A percentile compares a stretch with the other conserved stretches of the same genome.
These are phyloP conservation scores for Pythium guiyangense DNA, from an alignment of 352 stramenopile genomes.

Conservation along the genomic window DNA sequence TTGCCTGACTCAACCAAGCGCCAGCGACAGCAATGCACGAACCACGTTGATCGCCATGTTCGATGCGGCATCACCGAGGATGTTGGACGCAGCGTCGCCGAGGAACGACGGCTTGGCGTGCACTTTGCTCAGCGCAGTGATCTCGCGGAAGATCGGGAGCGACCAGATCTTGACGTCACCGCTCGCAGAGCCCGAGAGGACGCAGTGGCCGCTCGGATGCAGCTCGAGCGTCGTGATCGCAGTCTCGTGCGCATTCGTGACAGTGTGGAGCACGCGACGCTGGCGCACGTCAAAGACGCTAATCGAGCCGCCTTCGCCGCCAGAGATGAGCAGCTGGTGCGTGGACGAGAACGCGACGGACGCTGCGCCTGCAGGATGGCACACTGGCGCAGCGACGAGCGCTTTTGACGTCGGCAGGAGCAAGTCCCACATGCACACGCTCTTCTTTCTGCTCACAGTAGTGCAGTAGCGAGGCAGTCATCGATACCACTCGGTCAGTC, in stretches of 20 bases:
- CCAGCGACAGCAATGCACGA: slow-evolving; percentile 2
- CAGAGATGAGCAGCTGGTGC: slow-evolving; percentile 82
- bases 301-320: slow-evolving; percentile 69
- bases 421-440: slow-evolving; percentile 82
- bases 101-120: slow-evolving; percentile 80
- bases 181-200: slow-evolving; percentile 78
- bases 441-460: slow-evolving; percentile 61
- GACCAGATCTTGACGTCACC: slow-evolving; percentile 89
- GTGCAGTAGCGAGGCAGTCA: too few relatives aligned
- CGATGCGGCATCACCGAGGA: slow-evolving; percentile 74
- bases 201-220: slow-evolving; percentile 72
- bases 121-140: slow-evolving; percentile 68
- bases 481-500: neutral
- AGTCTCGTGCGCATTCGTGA: slow-evolving; percentile 82
- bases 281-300: slow-evolving; percentile 86
- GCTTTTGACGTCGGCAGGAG: slow-evolving; percentile 70
- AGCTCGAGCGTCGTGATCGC: slow-evolving; percentile 78
- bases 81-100: slow-evolving; percentile 65
- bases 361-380: slow-evolving; percentile 70
- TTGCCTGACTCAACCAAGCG: neutral
- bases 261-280: slow-evolving; percentile 76
- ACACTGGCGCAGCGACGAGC: slow-evolving; percentile 59
- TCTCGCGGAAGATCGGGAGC: slow-evolving; percentile 77
- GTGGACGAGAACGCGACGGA: slow-evolving; percentile 73
- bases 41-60: slow-evolving; percentile 87